A percentile compares a stretch with the other conserved stretches of the same genome.
These are phyloP conservation scores for Aspergillus japonicus DNA, from an alignment of 2,329 filamentous ascomycete genomes.

Conservation along the genomic window DNA sequence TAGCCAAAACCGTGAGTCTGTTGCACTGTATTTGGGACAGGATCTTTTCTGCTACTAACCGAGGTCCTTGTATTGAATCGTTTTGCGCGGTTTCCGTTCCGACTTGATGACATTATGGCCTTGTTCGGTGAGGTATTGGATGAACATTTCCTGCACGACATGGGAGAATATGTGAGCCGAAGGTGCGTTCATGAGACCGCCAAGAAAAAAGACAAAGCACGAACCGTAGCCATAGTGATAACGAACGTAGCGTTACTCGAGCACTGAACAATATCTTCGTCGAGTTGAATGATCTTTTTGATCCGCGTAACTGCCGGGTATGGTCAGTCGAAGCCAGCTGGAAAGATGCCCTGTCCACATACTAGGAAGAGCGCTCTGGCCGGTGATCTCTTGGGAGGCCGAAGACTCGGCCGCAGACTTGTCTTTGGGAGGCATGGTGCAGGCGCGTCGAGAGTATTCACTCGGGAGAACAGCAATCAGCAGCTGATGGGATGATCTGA, in stretches of 20 bases:
- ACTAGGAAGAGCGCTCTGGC: slow-evolving; percentile 83
- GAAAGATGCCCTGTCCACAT: slow-evolving; percentile 40
- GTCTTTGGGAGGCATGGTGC: slow-evolving; percentile 83
- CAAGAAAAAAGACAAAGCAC: slow-evolving; percentile 24
- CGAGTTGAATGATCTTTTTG: slow-evolving; percentile 89
- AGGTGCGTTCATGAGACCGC: not conserved
- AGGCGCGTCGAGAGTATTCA: not conserved
- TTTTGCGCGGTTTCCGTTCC: slow-evolving; percentile 86
- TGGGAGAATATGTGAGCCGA: slow-evolving; percentile 9
- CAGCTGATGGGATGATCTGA: not conserved
- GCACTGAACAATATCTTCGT: slow-evolving; percentile 80
- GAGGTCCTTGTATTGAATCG: slow-evolving; percentile 94
- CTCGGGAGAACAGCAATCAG: not conserved
- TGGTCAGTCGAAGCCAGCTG: not conserved
- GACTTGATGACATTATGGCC: slow-evolving; percentile 84
- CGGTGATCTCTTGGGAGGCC: slow-evolving; percentile 74
- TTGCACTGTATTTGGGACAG: not conserved
- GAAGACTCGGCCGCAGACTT: slow-evolving; percentile 65
- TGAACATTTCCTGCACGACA: slow-evolving; percentile 77
- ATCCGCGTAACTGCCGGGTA: slow-evolving; percentile 73
- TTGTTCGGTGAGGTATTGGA: slow-evolving; percentile 84
- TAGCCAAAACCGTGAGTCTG: slow-evolving; percentile 10
- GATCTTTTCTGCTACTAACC: slow-evolving; percentile 51
- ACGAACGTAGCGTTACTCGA: slow-evolving; percentile 94
- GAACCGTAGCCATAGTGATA: slow-evolving; percentile 82